A percentile compares a stretch with the other conserved stretches of the same genome.
These are phyloP conservation scores for Epichloe gansuensis DNA, from an alignment of 2,329 filamentous ascomycete species.

Conservation along the genomic window DNA sequence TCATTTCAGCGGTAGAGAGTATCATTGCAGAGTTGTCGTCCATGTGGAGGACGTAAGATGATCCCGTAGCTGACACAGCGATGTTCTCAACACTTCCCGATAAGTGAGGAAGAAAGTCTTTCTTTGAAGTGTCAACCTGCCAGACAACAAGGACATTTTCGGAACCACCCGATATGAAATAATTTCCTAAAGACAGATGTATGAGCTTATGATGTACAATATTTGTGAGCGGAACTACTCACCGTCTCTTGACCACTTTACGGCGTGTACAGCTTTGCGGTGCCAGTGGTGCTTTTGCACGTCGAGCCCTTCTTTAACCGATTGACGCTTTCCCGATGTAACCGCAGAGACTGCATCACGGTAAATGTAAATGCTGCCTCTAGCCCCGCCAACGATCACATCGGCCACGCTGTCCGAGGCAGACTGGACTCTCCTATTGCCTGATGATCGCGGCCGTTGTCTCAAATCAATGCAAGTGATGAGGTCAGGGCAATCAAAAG, in stretches of 20 bases:
- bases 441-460: conserved; percentile 16
- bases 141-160: conserved; percentile 85
- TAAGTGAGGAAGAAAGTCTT: conserved; percentile 80
- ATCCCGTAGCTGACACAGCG: conserved; percentile 64
- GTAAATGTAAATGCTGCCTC: conserved; percentile 72
- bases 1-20: conserved; percentile 77
- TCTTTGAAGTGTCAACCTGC: conserved; percentile 79
- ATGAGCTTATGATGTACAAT: conserved; percentile 17
- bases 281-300: conserved; percentile 81
- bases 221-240: conserved; percentile 12
- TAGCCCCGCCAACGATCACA: conserved; percentile 61
- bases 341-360: conserved; percentile 55
- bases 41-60: conserved; percentile 71
- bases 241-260: conserved; percentile 93
- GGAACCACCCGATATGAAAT: conserved; percentile 81
- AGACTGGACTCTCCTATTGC: conserved; percentile 14
- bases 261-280: conserved; percentile 62
- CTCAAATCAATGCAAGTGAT: conserved; percentile 56
- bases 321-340: conserved; percentile 25
- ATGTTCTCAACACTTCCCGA: conserved; percentile 75
- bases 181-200: conserved; percentile 51
- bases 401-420: conserved; percentile 41
- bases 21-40: conserved; percentile 90
- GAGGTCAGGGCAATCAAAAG: conserved; percentile 46
- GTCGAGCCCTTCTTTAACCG: conserved; percentile 35